Evolutionary conservation across 345 rosid species (phyloP), one percentile per base, ranked within the genome.

Genomic region (Euphorbia tirucalli): DNA sequence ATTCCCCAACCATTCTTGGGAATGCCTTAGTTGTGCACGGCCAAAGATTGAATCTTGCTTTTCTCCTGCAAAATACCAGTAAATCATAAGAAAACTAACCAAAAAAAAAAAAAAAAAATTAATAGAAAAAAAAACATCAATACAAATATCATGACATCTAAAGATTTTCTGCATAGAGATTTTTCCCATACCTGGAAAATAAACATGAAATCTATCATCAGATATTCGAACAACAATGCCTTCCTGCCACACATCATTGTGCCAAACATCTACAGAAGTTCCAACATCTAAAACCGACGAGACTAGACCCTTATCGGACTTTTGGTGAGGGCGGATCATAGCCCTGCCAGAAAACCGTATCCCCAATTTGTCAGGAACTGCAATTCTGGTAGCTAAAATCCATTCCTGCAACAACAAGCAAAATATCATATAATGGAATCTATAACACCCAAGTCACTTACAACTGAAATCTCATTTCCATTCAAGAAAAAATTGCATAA

Each of bases 241-340:
- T 83, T 93, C 98, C 89, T 91, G 89, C 97, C 97, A 93, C 11
- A 89, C 95, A 72, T 87, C 89, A 79, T 84, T 82, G 89, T 90
- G 75, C 97, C 96, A 90, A n/a, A 74, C 96, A 76, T 93, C 98
- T 72, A 93, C 92, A 71, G 88, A 69, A 60, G 83, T 68, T 52
- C 96, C 98, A 80, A 83, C 81, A 57, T 71, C 82, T 69, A 84
- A 35, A 3, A 49, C 66, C 43, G 67, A 72, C 22, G 72, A 61
- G 46, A 59, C 72, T 27, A 41, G 75, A 65, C 69, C 83, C 58
- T 72, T 49, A 15, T 49, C 27, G 16, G 41, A 64, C 50, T 70
- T 68, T 11, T 65, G 74, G 24, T 27, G 11, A 46, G 97, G 98
- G 11, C 95, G 90, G 58, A 91, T 77, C 39, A 77, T 72, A 65